These are phyloP conservation scores for Pythium volutum DNA, from an alignment of 352 stramenopile species.

Conservation along the genomic window DNA sequence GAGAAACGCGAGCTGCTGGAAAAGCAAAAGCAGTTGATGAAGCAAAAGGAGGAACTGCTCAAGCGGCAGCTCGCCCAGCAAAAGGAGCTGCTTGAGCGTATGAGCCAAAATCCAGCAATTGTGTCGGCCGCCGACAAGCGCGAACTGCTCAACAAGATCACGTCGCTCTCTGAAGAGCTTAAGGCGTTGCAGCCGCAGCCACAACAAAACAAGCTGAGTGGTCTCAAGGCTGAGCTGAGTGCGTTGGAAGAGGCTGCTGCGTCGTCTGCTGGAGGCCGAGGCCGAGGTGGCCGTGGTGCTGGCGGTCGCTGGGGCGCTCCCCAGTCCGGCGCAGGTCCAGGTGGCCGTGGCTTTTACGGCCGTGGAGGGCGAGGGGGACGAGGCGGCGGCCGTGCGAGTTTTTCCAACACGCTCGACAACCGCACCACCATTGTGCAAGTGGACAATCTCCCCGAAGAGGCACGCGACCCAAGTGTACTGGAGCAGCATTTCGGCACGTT, in stretches of 20 bases:
- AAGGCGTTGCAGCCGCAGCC: conserved; percentile 43
- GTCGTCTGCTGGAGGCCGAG: not conserved
- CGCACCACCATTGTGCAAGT: conserved; percentile 84
- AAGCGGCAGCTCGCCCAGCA: conserved; percentile 80
- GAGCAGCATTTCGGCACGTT: conserved; percentile 88
- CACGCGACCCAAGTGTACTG: conserved; percentile 67
- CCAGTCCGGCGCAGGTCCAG: not conserved
- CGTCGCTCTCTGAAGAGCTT: conserved; percentile 60
- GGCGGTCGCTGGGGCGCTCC: conserved; percentile 25
- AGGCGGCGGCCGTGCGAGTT: conserved; percentile 30
- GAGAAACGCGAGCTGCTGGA: conserved; percentile 85
- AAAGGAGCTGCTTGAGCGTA: conserved; percentile 77
- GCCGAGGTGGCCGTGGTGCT: conserved; percentile 22
- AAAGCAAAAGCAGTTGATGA: conserved; percentile 79
- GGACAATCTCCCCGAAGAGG: conserved; percentile 67
- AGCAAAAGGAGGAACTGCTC: conserved; percentile 81
- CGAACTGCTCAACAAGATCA: conserved; percentile 85
- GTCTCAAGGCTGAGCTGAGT: conserved; percentile 47
- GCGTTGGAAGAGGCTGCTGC: conserved; percentile 14
- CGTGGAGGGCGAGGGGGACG: conserved; percentile 32
- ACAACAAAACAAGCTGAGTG: conserved; percentile 54
- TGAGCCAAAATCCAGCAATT: conserved; percentile 70
- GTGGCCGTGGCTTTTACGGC: conserved; percentile 27
- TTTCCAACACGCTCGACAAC: conserved; percentile 78
- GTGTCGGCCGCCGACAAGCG: conserved; percentile 73